Base-by-base conservation (phyloP, 2,329 filamentous ascomycete species). In the Aspergillus brasiliensis region DNA sequence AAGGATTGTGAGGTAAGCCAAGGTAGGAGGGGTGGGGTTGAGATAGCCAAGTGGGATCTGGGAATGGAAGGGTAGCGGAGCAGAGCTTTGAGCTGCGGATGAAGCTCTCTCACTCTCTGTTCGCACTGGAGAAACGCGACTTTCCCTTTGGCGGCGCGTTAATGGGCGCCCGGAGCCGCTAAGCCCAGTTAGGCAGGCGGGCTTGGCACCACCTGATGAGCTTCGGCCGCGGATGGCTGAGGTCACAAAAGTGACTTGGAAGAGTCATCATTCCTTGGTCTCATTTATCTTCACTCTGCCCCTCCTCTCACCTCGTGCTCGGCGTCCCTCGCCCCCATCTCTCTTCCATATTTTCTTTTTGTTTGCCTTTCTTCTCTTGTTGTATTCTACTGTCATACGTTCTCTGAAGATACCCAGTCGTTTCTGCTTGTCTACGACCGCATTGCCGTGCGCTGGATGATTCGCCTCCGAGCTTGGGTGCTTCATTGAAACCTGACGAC, bases 121-220 rank as follows among this genome's bases (percentile, higher is more conserved):
- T 58, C 44, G 17, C 52, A 56, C 52, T 51, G 59, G 65, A 62
- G 60, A 66, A 66, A 72, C 69, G 70, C 69, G 67, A 67, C 62
- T 65, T 64, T 61, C 42, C 58, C 48, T 34, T 61, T 54, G 51
- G 44, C 57, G 70, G 65, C 74, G 74, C 73, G 73, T 76, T 74
- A 76, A 76, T 76, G 70, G 67, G 67, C 63, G 58, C 44, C 56
- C 27, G 48, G 21, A 3, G 21, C 37, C 48, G 19, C 73, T 75
- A 75, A 56, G 7, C 71, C 68, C 5, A 51, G 56, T 55, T 3
- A 57, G 67, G 47, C 46, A 11, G 8, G 37, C 27, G 42, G 56
- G 38, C 70, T 73, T 71, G 71, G 68, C 65, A 59, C 21, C 48
- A 51, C 38, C 60, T 63, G 58, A 37, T 56, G 23, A 55, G 25